Evolutionary conservation across 192 early-diverging fungal genomes (phyloP), one percentile per base, ranked within the genome.

Genomic region (Coemansia sp.): DNA sequence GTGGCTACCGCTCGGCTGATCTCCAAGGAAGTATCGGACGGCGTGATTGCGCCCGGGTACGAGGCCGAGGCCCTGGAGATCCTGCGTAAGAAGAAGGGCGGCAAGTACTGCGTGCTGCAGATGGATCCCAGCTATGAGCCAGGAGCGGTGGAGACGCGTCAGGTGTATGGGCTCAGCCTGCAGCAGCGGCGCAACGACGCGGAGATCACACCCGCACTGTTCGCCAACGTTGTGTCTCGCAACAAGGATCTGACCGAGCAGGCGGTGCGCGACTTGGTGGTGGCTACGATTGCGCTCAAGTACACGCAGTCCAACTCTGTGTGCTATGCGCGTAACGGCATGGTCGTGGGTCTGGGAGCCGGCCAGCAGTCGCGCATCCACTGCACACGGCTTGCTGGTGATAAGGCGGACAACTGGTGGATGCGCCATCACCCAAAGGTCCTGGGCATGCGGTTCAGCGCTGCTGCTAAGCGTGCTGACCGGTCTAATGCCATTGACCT

Each of bases 401-500:
- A 99, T 67, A 99, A 99, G 89, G 96, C 95, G 37, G 96, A 99
- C 74, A 96, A 96, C 89, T 97, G 94, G 94, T 98, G 96, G 95
- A 74, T 93, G 82, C 91, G 97, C 59, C 96, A 98, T 77, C 96
- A 99, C 85, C 95, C 96, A 69, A 91, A 90, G 74, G 94, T 98
- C 35, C 85, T 98, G 41, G 91, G 66, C 53, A 89, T 99, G 77
- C 73, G 89, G 59, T 99, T 99, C 79, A 93, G 94, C 74, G 85
- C 88, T 71, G 81, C 78, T 17, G 86, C 90, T 67, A 99, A 99
- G 87, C 92, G 97, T 59, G 90, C 97, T 31, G 95, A 99, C 82
- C 91, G 91, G 71, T 92, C 96, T 61, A 99, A 98, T 83, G 96
- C 96, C 60, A 99, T 99, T 67, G 97, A 99, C 73, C 85, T 95